Percentiles rank a stretch among this genome's conserved stretches.
Evolutionary conservation across 208 protist genomes (phyloP).

Genomic region (Leptomonas seymouri): DNA sequence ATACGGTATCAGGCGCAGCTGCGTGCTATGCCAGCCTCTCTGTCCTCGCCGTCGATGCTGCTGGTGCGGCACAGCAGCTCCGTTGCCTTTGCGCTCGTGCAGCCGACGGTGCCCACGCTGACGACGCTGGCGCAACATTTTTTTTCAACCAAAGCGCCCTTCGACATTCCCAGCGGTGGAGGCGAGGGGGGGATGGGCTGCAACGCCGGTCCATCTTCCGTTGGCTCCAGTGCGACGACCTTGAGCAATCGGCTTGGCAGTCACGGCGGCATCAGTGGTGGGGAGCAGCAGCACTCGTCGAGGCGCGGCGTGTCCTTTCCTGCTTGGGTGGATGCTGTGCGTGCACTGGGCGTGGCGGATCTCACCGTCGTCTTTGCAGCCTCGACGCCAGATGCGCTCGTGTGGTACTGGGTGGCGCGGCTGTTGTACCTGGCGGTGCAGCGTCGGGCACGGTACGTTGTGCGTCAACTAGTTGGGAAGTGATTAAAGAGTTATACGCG

Average conservation of each 20-base stretch:
- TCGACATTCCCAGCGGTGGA: neutral
- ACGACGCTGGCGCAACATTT: slow-evolving; percentile 56
- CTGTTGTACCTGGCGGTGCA: slow-evolving; percentile 44
- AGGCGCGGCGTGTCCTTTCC: slow-evolving; percentile 14
- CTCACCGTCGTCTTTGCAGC: slow-evolving; percentile 56
- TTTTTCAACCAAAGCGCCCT: slow-evolving; percentile 30
- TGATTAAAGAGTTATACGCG: neutral
- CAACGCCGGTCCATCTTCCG: neutral
- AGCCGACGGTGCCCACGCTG: slow-evolving; percentile 47
- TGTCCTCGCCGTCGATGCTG: slow-evolving; percentile 24
- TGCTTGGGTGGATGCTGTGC: slow-evolving; percentile 14
- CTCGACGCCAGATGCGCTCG: slow-evolving; percentile 43
- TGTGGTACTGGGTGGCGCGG: slow-evolving; percentile 59
- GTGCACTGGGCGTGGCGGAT: slow-evolving; percentile 39
- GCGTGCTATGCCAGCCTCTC: slow-evolving; percentile 14
- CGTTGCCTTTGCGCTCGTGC: slow-evolving; percentile 40
- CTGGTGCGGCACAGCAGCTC: slow-evolving; percentile 31
- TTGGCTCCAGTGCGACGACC: neutral
- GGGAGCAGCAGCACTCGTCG: neutral
- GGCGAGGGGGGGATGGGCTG: neutral
- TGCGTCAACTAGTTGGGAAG: slow-evolving; percentile 26
- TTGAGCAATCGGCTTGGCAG: neutral
- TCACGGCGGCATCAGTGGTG: neutral
- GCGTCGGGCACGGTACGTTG: slow-evolving; percentile 18
- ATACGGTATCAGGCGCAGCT: slow-evolving; percentile 27